Evolutionary conservation across 2,329 filamentous ascomycete species (phyloP).

Genomic region (Colletotrichum orbiculare): DNA sequence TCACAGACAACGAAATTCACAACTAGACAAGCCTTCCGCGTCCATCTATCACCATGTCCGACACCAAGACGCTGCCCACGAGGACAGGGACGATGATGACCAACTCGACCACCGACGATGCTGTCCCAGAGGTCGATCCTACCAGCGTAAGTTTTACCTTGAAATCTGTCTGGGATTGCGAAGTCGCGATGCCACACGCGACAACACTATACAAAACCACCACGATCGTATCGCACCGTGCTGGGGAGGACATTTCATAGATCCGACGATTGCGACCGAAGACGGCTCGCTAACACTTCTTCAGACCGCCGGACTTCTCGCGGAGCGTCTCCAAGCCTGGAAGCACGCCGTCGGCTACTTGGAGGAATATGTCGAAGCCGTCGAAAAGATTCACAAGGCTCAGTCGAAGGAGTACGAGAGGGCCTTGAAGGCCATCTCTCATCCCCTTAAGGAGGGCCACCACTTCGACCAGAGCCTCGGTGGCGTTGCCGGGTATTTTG

Average conservation of each 20-base stretch:
- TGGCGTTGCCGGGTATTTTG: slow-evolving; percentile 89
- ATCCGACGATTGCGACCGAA: too few relatives aligned
- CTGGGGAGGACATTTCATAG: background rate
- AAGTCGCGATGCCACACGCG: background rate
- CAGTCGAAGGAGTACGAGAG: slow-evolving; percentile 97
- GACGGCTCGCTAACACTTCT: slow-evolving; percentile 3
- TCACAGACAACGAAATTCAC: too few relatives aligned
- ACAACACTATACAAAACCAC: background rate
- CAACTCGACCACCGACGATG: slow-evolving; percentile 59
- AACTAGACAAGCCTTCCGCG: slow-evolving; percentile 33
- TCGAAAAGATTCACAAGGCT: slow-evolving; percentile 86
- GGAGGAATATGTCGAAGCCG: slow-evolving; percentile 87
- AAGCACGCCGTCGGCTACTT: slow-evolving; percentile 93
- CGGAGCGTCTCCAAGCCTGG: slow-evolving; percentile 92
- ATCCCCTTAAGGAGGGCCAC: slow-evolving; percentile 87
- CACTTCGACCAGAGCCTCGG: slow-evolving; percentile 94
- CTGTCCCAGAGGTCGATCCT: slow-evolving; percentile 68
- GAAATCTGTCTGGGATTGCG: too few relatives aligned
- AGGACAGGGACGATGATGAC: slow-evolving; percentile 55
- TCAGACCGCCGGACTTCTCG: slow-evolving; percentile 82
- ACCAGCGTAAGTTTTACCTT: slow-evolving; percentile 59
- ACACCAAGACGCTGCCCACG: slow-evolving; percentile 52
- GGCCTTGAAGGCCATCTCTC: slow-evolving; percentile 88
- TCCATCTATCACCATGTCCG: slow-evolving; percentile 45
- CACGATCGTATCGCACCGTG: background rate